Evolutionary conservation across 2,329 filamentous ascomycete species (phyloP).

Genomic region (Alternaria ethzedia): DNA sequence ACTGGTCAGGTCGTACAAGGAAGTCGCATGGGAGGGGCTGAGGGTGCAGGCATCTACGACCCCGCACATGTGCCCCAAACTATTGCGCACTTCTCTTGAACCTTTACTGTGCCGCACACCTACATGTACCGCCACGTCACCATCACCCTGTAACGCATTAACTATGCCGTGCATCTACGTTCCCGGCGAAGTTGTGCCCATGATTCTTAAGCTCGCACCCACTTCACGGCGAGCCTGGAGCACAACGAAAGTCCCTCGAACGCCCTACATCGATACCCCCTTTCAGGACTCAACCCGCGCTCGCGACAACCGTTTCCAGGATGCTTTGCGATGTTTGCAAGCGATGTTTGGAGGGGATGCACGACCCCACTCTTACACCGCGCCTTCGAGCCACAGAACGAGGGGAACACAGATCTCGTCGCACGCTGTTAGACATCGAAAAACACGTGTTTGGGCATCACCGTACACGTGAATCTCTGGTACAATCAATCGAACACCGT

Average conservation of each 20-base stretch:
- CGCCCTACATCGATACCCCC: neutral
- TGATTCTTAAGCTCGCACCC: neutral
- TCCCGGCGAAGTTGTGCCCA: neutral
- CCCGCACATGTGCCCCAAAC: neutral
- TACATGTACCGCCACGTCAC: neutral
- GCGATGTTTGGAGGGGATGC: neutral
- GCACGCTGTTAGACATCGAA: neutral
- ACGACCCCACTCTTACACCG: neutral
- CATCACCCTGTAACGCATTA: neutral
- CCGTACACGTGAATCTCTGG: no score
- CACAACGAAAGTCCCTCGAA: neutral
- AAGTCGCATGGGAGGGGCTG: neutral
- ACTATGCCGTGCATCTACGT: neutral
- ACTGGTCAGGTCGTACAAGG: neutral
- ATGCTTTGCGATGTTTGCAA: neutral
- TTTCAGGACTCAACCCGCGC: neutral
- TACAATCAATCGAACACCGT: no score
- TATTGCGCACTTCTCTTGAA: neutral
- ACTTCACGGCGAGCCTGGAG: neutral
- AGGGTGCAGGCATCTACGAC: neutral
- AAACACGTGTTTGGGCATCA: neutral
- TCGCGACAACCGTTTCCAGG: neutral
- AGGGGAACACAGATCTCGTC: neutral
- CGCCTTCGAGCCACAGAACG: neutral
- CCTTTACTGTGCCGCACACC: neutral